phyloP scores from a whole-genome alignment of 305 asterid species.

The Rubia balearica region DNA sequence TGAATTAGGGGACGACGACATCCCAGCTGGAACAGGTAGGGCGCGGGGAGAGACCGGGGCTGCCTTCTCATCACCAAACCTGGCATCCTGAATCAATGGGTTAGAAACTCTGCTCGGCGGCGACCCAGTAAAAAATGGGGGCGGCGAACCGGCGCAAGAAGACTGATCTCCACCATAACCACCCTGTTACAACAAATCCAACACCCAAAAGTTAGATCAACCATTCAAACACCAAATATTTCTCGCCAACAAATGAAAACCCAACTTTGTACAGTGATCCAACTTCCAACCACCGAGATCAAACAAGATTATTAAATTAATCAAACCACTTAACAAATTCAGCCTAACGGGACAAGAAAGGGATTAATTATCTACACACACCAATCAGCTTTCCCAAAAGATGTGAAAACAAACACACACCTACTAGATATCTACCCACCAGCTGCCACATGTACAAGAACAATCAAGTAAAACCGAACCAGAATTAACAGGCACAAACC shows the following conservation, averaged over 20 bases:
- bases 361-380: not conserved
- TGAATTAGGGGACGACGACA: constrained; percentile 43
- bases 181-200: constrained; percentile 39
- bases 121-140: constrained; percentile 98
- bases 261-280: not conserved
- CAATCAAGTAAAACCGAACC: not conserved
- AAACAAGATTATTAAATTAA: not conserved
- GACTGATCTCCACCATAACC: constrained; percentile 43
- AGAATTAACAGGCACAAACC: constrained; percentile 36
- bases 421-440: not conserved
- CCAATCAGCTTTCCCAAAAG: not conserved
- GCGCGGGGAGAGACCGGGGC: constrained; percentile 59
- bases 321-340: not conserved
- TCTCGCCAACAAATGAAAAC: not conserved
- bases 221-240: too few relatives aligned
- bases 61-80: constrained; percentile 61
- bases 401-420: not conserved
- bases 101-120: constrained; percentile 99
- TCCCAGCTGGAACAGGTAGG: constrained; percentile 44
- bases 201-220: not conserved
- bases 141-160: constrained; percentile 80
- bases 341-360: not conserved
- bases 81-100: constrained; percentile 89
- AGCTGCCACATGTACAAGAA: not conserved
- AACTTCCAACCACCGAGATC: constrained; percentile 5